These are phyloP conservation scores for Rhytidiadelphus loreus DNA, from an alignment of 225 moss, liverwort and hornwort species.

Conservation along the genomic window DNA sequence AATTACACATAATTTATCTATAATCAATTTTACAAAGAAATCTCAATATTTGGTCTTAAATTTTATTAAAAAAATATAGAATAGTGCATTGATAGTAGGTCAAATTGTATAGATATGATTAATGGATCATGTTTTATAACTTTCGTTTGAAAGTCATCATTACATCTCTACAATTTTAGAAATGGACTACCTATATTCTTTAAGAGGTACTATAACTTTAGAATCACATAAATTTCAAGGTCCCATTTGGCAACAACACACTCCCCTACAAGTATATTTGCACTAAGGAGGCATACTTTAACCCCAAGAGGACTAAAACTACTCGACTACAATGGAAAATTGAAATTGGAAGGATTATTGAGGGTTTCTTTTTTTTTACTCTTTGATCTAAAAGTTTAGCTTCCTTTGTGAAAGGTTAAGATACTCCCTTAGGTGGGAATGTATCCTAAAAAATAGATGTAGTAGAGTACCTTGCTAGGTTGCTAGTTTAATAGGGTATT, in stretches of 20 bases:
- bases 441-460: neutral
- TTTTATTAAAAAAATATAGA: neutral
- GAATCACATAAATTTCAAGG: neutral
- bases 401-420: neutral
- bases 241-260: neutral
- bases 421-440: neutral
- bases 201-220: neutral
- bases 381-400: neutral
- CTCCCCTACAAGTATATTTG: neutral
- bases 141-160: neutral
- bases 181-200: neutral
- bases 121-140: no score
- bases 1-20: neutral
- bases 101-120: neutral
- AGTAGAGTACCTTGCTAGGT: no score
- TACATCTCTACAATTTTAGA: neutral
- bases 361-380: neutral
- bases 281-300: neutral
- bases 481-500: no score
- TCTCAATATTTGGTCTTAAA: neutral
- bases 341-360: neutral
- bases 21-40: neutral
- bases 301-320: rapidly evolving
- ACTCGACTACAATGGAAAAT: rapidly evolving
- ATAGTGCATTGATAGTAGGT: neutral